Conservation (phyloP, 192 early-diverging fungal species). For the Entrophospora sp. region DNA sequence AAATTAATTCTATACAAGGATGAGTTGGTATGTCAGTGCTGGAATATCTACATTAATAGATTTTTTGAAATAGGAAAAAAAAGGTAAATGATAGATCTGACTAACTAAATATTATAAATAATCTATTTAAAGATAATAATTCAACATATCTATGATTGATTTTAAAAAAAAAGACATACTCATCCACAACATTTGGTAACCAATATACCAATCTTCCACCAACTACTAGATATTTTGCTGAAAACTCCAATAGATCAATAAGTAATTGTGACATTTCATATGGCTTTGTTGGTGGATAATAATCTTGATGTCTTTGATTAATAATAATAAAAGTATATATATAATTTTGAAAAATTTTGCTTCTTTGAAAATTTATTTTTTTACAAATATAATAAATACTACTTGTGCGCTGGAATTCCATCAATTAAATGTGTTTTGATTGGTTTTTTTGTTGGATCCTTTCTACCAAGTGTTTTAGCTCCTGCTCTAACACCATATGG, state of each 20-base stretch:
- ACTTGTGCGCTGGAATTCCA: constrained; percentile 38
- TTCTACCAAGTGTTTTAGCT: constrained; percentile 80
- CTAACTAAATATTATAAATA: too few relatives aligned
- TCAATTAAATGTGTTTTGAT: constrained; percentile 33
- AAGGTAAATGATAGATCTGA: too few relatives aligned
- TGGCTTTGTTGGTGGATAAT: constrained; percentile 84
- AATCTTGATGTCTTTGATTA: constrained; percentile 40
- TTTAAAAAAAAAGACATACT: constrained; percentile 32
- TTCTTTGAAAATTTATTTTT: background rate
- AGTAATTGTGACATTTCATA: constrained; percentile 94
- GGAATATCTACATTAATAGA: constrained; percentile 42
- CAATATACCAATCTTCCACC: constrained; percentile 91
- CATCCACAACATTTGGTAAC: constrained; percentile 87
- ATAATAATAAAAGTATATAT: background rate
- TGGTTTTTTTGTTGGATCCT: constrained; percentile 37
- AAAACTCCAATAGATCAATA: constrained; percentile 74
- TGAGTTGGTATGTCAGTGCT: constrained; percentile 77
- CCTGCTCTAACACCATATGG: constrained; percentile 97
- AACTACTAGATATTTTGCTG: constrained; percentile 62
- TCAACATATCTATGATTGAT: background rate
- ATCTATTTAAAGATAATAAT: too few relatives aligned
- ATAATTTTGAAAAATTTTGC: background rate
- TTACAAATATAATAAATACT: background rate
- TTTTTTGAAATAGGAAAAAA: too few relatives aligned
- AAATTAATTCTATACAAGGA: constrained; percentile 67